Evolutionary conservation across 2,329 filamentous ascomycete species (phyloP).

Genomic region (Epichloe festucae): DNA sequence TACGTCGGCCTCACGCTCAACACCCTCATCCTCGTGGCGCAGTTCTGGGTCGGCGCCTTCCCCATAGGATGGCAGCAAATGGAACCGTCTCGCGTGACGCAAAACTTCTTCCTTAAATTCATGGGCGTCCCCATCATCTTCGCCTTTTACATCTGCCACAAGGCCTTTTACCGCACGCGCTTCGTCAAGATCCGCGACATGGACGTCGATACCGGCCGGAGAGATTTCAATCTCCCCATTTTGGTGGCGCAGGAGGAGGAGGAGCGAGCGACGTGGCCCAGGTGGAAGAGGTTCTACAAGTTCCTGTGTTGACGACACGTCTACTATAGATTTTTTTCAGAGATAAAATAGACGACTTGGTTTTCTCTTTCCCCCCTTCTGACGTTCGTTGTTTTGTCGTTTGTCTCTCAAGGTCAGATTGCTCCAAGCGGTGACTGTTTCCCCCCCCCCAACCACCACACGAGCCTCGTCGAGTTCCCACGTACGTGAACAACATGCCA

Average conservation of each 20-base stretch:
- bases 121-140: slow-evolving; percentile 57
- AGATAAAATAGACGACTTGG: neutral
- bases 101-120: slow-evolving; percentile 63
- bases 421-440: too few species aligned
- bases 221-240: slow-evolving; percentile 71
- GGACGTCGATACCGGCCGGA: slow-evolving; percentile 74
- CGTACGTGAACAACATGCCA: too few species aligned
- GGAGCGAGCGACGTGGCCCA: slow-evolving; percentile 59
- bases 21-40: slow-evolving; percentile 59
- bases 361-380: neutral
- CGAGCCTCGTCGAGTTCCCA: too few species aligned
- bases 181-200: slow-evolving; percentile 60
- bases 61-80: slow-evolving; percentile 47
- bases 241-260: slow-evolving; percentile 68
- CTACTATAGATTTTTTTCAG: neutral
- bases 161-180: slow-evolving; percentile 57
- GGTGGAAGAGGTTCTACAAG: slow-evolving; percentile 66
- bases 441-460: too few species aligned
- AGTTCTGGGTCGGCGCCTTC: slow-evolving; percentile 80
- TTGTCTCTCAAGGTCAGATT: too few species aligned
- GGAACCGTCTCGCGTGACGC: slow-evolving; percentile 32
- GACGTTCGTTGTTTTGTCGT: too few species aligned
- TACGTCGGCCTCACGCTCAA: slow-evolving; percentile 72
- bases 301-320: slow-evolving; percentile 44
- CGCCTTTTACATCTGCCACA: slow-evolving; percentile 57